phyloP scores from a whole-genome alignment of 768 basidiomycete species.

The Mycena alexandri region DNA sequence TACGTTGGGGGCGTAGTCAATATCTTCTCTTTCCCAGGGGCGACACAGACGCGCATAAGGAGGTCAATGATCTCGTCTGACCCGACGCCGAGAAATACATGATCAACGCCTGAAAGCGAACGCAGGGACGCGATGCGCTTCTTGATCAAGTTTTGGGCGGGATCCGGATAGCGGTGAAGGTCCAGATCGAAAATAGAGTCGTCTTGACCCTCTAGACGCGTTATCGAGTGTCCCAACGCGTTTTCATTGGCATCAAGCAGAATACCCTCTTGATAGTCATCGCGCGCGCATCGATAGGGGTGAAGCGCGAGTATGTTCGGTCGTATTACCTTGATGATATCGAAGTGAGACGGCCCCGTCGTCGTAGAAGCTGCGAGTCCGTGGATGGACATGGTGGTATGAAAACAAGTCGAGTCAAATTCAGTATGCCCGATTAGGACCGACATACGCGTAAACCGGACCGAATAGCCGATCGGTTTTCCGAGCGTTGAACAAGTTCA shows the following conservation, averaged over 20 bases:
- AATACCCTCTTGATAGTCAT: constrained; percentile 93
- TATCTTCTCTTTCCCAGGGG: constrained; percentile 84
- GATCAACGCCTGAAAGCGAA: constrained; percentile 68
- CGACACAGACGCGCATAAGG: constrained; percentile 90
- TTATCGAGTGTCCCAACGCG: constrained; percentile 88
- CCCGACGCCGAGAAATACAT: constrained; percentile 95
- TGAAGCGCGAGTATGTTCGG: constrained; percentile 93
- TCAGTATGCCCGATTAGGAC: background rate
- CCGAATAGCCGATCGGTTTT: background rate
- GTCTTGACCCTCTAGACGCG: constrained; percentile 43
- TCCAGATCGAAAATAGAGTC: constrained; percentile 58
- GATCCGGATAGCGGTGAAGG: constrained; percentile 95
- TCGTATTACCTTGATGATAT: constrained; percentile 87
- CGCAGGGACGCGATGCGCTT: constrained; percentile 79
- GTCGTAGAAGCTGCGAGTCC: constrained; percentile 63
- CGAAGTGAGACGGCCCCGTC: constrained; percentile 83
- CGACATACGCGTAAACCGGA: background rate
- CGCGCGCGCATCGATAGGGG: constrained; percentile 96
- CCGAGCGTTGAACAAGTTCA: no score
- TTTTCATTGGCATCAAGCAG: constrained; percentile 99
- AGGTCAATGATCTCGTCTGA: constrained; percentile 98
- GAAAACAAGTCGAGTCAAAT: constrained; percentile 17
- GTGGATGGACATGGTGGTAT: constrained; percentile 68
- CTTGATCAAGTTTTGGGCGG: constrained; percentile 87
- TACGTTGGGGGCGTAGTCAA: constrained; percentile 95